A percentile compares a stretch with the other conserved stretches of the same genome.
These are phyloP conservation scores for Suhomyces bokatorum DNA, from an alignment of 1,139 yeast genomes.

Conservation along the genomic window DNA sequence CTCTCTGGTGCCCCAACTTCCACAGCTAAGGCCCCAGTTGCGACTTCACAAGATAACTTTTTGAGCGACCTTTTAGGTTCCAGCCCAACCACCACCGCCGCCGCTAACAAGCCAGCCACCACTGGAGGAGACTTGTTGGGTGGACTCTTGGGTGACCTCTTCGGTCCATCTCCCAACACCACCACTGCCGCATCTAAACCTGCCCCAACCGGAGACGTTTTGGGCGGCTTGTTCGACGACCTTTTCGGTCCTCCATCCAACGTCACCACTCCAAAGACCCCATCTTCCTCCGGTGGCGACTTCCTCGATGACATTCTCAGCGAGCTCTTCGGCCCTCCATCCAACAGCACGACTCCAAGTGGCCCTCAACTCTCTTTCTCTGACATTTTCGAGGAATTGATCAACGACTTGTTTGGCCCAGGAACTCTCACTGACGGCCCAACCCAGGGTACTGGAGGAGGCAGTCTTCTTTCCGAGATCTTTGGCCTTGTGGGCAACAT, in stretches of 20 bases:
- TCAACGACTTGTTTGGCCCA: slow-evolving; percentile 16
- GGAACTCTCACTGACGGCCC: slow-evolving; percentile 15
- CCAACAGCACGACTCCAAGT: slow-evolving; percentile 15
- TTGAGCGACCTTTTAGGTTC: slow-evolving; percentile 16
- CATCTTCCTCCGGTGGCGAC: slow-evolving; percentile 4
- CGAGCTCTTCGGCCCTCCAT: slow-evolving; percentile 14
- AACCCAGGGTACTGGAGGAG: slow-evolving; percentile 9
- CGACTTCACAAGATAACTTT: slow-evolving; percentile 9
- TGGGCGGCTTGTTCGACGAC: slow-evolving; percentile 7
- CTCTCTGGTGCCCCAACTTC: neutral
- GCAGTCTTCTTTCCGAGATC: slow-evolving; percentile 24
- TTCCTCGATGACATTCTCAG: slow-evolving; percentile 9
- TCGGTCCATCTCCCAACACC: slow-evolving; percentile 14
- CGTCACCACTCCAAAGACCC: slow-evolving; percentile 4
- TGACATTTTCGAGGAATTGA: slow-evolving; percentile 13
- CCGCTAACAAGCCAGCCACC: slow-evolving; percentile 9
- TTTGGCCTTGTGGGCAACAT: slow-evolving; percentile 19
- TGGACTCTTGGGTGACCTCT: slow-evolving; percentile 19
- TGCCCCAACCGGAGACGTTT: slow-evolving; percentile 6
- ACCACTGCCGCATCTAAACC: slow-evolving; percentile 17
- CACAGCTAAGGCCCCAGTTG: neutral
- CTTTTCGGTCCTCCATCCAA: slow-evolving; percentile 10
- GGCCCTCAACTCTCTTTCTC: slow-evolving; percentile 12
- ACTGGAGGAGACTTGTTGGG: slow-evolving; percentile 18
- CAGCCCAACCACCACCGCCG: slow-evolving; percentile 9